Conservation (phyloP, 176 grass and related monocot species). For the Avena sativa region DNA sequence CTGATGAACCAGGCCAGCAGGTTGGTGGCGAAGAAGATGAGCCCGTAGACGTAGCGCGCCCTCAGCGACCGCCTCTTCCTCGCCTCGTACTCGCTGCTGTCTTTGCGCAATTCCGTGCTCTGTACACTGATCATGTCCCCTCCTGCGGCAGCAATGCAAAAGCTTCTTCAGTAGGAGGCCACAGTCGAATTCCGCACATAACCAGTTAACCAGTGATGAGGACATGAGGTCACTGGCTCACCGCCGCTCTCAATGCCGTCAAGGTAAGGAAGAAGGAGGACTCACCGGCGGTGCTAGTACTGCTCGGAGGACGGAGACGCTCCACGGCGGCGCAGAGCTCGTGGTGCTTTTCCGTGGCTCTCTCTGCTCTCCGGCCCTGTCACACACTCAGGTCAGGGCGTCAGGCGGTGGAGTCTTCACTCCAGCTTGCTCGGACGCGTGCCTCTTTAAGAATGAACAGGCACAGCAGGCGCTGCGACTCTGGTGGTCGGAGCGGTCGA, state of each 20-base stretch:
- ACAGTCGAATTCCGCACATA: constrained; percentile 5
- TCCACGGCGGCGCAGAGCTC: constrained; percentile 2
- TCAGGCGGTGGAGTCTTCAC: not conserved
- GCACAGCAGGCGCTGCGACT: not conserved
- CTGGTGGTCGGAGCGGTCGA: constrained; percentile 16
- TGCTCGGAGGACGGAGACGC: not conserved
- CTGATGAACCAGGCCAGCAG: constrained; percentile 92
- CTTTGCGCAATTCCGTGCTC: not conserved
- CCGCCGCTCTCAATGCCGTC: not conserved
- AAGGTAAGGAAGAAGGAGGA: not conserved
- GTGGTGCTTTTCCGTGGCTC: not conserved
- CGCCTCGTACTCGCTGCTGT: constrained; percentile 19
- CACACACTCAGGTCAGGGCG: not conserved
- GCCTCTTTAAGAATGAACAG: constrained; percentile 32
- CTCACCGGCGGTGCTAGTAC: constrained; percentile 21
- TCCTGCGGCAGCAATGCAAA: rapidly evolving
- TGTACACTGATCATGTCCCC: constrained; percentile 15
- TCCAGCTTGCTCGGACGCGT: not conserved
- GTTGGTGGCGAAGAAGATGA: constrained; percentile 91
- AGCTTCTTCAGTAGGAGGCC: not conserved
- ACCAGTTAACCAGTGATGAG: not conserved
- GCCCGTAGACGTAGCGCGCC: constrained; percentile 76
- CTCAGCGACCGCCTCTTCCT: constrained; percentile 65
- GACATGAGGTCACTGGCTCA: not conserved
- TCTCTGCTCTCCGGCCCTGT: not conserved